A percentile compares a stretch with the other conserved stretches of the same genome.
Evolutionary conservation across 495 filamentous ascomycete genomes (phyloP).

Genomic region (Hypoxylon fuscum): DNA sequence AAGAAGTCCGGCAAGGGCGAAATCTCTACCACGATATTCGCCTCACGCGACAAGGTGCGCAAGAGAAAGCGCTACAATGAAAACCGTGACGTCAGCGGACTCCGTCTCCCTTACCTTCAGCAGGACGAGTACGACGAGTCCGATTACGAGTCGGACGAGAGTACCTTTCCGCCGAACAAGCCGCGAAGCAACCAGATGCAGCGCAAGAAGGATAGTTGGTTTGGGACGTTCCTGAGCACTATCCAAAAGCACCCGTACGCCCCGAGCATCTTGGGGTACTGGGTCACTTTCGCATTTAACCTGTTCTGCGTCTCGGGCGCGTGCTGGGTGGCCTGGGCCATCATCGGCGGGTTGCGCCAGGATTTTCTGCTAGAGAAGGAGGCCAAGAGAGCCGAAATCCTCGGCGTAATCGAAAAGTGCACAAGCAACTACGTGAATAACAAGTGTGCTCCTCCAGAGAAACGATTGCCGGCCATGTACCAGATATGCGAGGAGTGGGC

Average conservation of each 20-base stretch:
- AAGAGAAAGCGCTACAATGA: constrained; percentile 55
- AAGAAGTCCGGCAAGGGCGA: constrained; percentile 57
- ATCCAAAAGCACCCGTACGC: constrained; percentile 83
- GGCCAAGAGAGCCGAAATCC: constrained; percentile 67
- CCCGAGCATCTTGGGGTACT: constrained; percentile 86
- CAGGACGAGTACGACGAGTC: constrained; percentile 67
- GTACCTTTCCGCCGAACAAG: constrained; percentile 38
- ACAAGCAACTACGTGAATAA: constrained; percentile 75
- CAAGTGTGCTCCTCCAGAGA: constrained; percentile 65
- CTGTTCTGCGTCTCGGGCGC: constrained; percentile 70
- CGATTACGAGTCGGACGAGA: constrained; percentile 61
- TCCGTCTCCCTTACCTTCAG: constrained; percentile 46
- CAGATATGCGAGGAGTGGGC: constrained; percentile 80
- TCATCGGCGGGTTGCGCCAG: constrained; percentile 73
- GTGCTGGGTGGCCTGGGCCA: constrained; percentile 74
- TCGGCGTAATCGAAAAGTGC: constrained; percentile 78
- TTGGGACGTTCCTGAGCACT: constrained; percentile 69
- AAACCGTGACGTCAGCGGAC: constrained; percentile 56
- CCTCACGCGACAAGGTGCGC: constrained; percentile 51
- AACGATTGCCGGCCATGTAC: constrained; percentile 76
- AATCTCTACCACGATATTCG: constrained; percentile 43
- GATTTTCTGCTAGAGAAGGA: constrained; percentile 79
- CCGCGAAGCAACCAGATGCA: constrained; percentile 48
- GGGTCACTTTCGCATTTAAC: constrained; percentile 84
- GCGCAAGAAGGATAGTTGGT: constrained; percentile 47